Percentiles rank a stretch among this genome's conserved stretches.
These are phyloP conservation scores for Cystoderma amianthinum DNA, from an alignment of 768 basidiomycete genomes.

Conservation along the genomic window DNA sequence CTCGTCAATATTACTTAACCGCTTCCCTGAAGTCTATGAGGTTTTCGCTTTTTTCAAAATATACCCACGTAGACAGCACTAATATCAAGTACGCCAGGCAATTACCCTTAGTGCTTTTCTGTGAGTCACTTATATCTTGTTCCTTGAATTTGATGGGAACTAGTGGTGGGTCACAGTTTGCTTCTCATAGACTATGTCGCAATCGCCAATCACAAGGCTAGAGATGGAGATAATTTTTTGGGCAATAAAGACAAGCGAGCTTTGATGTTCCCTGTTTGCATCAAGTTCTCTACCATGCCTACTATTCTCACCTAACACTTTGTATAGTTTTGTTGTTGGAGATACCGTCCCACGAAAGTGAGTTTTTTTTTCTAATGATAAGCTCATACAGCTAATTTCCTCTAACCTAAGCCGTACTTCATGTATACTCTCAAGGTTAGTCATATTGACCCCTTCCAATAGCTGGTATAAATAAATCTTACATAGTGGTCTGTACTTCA, in stretches of 20 bases:
- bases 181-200: conserved; percentile 85
- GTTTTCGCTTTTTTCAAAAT: too few relatives aligned
- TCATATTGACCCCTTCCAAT: too few relatives aligned
- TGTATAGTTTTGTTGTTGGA: conserved; percentile 69
- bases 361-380: conserved; percentile 1
- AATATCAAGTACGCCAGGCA: conserved; percentile 44
- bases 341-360: conserved; percentile 78
- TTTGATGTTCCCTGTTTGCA: conserved; percentile 56
- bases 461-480: neutral
- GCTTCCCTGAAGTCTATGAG: conserved; percentile 62
- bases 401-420: conserved; percentile 60
- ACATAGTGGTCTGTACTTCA: conserved; percentile 81
- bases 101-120: conserved; percentile 83
- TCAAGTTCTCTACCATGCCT: neutral
- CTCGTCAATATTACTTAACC: conserved; percentile 1
- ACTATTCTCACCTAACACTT: neutral
- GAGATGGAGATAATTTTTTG: too few relatives aligned
- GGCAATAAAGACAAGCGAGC: conserved; percentile 71
- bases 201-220: conserved; percentile 53
- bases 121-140: conserved; percentile 41
- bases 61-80: too few relatives aligned
- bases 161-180: conserved; percentile 35
- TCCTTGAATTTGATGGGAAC: neutral
- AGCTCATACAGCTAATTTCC: neutral
- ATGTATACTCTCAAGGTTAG: conserved; percentile 80